A percentile compares a stretch with the other conserved stretches of the same genome.
phyloP scores from a whole-genome alignment of 2,329 filamentous ascomycete species.

The Diaporthe sp. region DNA sequence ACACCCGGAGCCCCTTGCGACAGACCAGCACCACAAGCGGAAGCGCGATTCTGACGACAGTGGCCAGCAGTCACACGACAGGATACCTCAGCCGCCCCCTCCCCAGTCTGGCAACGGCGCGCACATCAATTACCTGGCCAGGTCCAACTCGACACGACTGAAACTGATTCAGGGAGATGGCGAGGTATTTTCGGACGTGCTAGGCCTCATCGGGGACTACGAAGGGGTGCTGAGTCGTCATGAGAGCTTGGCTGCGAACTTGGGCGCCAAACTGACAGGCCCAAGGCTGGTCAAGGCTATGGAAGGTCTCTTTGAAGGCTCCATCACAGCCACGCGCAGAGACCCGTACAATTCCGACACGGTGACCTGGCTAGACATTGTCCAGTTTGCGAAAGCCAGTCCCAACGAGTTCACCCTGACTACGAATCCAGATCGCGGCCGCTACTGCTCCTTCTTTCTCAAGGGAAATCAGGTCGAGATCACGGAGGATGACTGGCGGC shows the following conservation, averaged over 20 bases:
- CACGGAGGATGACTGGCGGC: conserved; percentile 86
- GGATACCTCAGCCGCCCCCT: conserved; percentile 60
- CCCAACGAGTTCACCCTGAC: conserved; percentile 83
- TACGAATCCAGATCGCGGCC: conserved; percentile 76
- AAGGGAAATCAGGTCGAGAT: conserved; percentile 89
- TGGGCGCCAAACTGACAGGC: conserved; percentile 86
- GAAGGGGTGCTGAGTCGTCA: conserved; percentile 86
- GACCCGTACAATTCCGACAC: conserved; percentile 66
- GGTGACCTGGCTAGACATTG: conserved; percentile 87
- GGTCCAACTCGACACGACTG: conserved; percentile 59
- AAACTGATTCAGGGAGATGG: conserved; percentile 66
- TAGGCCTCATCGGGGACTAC: conserved; percentile 82
- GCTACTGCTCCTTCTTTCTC: conserved; percentile 85
- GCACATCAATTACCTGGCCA: conserved; percentile 69
- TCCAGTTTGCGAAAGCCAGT: conserved; percentile 85
- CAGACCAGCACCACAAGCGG: conserved; percentile 59
- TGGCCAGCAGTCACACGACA: conserved; percentile 55
- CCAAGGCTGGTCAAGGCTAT: conserved; percentile 89
- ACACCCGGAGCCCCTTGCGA: conserved; percentile 46
- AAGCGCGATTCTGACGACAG: conserved; percentile 64
- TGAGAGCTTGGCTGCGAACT: conserved; percentile 87
- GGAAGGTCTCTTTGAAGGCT: conserved; percentile 87
- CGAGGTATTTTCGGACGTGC: conserved; percentile 81
- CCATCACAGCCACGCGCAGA: conserved; percentile 73
- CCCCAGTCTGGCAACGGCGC: conserved; percentile 57